phyloP scores from a whole-genome alignment of 2,329 filamentous ascomycete species.

The Ophiostoma ulmi region DNA sequence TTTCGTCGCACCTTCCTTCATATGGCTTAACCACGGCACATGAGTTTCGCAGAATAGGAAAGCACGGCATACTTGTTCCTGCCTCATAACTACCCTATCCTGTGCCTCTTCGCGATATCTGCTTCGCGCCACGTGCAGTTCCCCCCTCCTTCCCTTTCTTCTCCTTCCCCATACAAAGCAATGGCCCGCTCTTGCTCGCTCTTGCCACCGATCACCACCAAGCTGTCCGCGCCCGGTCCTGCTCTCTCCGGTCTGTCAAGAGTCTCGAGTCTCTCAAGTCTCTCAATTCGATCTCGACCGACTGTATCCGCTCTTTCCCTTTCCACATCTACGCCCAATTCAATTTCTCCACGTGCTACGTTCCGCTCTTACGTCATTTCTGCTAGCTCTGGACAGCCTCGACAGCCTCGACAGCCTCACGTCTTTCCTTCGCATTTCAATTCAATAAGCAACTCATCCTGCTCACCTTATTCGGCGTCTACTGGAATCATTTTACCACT shows the following conservation, averaged over 20 bases:
- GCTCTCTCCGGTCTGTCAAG: not conserved
- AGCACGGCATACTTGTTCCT: not conserved
- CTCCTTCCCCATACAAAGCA: not conserved
- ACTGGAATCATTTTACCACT: not conserved
- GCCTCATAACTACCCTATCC: not conserved
- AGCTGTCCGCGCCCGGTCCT: not conserved
- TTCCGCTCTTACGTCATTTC: constrained; percentile 6
- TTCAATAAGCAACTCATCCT: not conserved
- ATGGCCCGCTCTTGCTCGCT: not conserved
- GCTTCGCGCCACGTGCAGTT: not conserved
- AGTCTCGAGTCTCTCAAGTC: not conserved
- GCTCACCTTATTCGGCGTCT: not conserved
- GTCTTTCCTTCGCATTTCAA: not conserved
- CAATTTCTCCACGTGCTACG: not conserved
- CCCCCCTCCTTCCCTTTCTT: not conserved
- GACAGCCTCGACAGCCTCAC: not conserved
- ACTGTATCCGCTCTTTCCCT: not conserved
- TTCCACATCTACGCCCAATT: not conserved
- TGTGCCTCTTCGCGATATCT: not conserved
- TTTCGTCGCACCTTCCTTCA: not conserved
- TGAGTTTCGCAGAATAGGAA: not conserved
- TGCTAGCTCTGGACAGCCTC: not conserved
- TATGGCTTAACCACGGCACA: not conserved
- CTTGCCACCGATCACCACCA: constrained; percentile 1
- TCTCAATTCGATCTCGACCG: not conserved